Evolutionary conservation across 768 basidiomycete species (phyloP), one percentile per base, ranked within the genome.

Genomic region (Mycena amicta): DNA sequence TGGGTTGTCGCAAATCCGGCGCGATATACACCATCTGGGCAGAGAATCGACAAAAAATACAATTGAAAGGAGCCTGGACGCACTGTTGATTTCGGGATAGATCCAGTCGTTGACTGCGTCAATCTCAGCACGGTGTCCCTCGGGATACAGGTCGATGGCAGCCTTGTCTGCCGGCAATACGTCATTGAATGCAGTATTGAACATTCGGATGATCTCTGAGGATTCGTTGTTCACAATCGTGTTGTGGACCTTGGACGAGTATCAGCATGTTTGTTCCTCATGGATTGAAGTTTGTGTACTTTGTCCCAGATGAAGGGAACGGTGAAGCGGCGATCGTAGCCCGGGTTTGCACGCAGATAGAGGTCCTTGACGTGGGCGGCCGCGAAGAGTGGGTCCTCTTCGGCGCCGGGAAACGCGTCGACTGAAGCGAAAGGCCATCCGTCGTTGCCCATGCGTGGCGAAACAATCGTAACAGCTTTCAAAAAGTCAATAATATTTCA

Each of bases 171-270:
- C 71, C 3, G 90, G 80, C 5, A 97, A 57, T 20, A 89, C 65
- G 22, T 87, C 77, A 70, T 97, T 87, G 77, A 96, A 95, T 1
- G 83, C 88, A 5, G 81, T 80, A 74, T 99, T 98, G 76, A 98
- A 83, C 6, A 96, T 90, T 56, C 96, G 88, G 68, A 98, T 93
- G 69, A 98, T 95, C 75, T 98, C 96, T 2, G 90, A 87, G 63
- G 87, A 89, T 70, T 99, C 96, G 71, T 98, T 98, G 78, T 94
- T 98, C 57, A 99, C 97, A 64, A 98, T 90, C 39, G 89, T 90
- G 45, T 88, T 75, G 41, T 70, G 76, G n/a, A n/a, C n/a, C n/a
- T n/a, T n/a, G n/a, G n/a, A n/a, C n/a, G n/a, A n/a, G n/a, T n/a
- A n/a, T n/a, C n/a, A n/a, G n/a, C n/a, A n/a, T n/a, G n/a, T n/a